Evolutionary conservation across 768 basidiomycete genomes (phyloP), one percentile per base, ranked within the genome.

Genomic region (Aureoboletus auriporus): DNA sequence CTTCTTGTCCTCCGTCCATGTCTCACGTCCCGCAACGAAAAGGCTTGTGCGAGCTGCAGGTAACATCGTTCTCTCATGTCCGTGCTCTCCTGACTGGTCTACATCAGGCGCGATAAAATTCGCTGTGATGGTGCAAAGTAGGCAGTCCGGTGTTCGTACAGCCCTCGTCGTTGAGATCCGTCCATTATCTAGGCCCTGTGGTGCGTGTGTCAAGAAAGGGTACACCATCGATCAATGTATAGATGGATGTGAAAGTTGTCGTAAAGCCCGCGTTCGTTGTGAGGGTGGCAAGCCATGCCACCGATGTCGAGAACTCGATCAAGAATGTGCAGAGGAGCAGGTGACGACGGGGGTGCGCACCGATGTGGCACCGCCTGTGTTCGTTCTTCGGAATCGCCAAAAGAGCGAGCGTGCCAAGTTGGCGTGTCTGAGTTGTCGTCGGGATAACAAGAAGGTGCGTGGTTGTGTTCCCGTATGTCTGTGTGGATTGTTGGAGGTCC

Each of bases 21-120:
- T 10, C 55, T 64, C 27, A 67, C 47, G 17, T 38, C 5, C 44
- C 31, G 20, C 12, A 8, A 43, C 37, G 38, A 6, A 20, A 40
- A 82, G 80, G 80, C 80, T 37, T 82, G 80, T 64, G 77, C 79
- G 11, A 77, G 71, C 43, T 82, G 80, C 74, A 79, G 80, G 80
- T 67, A 50, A 40, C 42, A 30, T 49, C 42, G 13, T 40, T 33
- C 9, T 45, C 43, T 10, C 40, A 1, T 26, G 26, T 12, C 38
- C 13, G 5, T 27, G 10, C n/a, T 11, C 20, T 39, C 13, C 33
- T 56, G 8, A 61, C 42, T 26, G 12, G 20, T 27, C 30, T 11
- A 27, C 42, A 36, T 49, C 59, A 83, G 81, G 57, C 78, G 76
- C 52, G 81, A 83, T 59, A 83, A 83, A 64, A 75, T 79, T 50